These are phyloP conservation scores for Beauveria varroae DNA, from an alignment of 2,329 filamentous ascomycete genomes.

Conservation along the genomic window DNA sequence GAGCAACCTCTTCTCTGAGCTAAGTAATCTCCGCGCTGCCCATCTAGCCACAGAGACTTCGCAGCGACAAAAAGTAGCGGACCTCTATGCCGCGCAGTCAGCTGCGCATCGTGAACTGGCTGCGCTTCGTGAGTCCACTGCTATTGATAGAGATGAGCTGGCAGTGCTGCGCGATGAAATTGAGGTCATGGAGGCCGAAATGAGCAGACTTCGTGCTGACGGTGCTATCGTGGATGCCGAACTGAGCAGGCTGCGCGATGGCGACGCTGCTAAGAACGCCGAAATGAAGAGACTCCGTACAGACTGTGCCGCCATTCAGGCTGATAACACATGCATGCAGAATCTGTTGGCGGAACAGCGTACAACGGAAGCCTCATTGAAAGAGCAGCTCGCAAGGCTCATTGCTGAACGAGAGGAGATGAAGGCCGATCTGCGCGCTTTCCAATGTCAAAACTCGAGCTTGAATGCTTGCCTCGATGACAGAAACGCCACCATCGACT, in stretches of 20 bases:
- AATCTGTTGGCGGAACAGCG: neutral
- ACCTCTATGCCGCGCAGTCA: neutral
- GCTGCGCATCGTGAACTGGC: neutral
- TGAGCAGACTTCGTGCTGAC: neutral
- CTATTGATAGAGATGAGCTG: neutral
- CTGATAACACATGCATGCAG: neutral
- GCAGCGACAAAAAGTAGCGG: neutral
- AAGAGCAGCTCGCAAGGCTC: neutral
- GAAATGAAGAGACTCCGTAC: neutral
- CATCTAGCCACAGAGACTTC: neutral
- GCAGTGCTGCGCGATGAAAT: neutral
- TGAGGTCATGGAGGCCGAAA: neutral
- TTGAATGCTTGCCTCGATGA: neutral
- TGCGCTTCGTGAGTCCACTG: neutral
- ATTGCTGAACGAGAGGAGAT: neutral
- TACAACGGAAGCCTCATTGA: neutral
- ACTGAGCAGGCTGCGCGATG: neutral
- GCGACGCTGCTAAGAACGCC: neutral
- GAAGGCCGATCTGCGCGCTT: neutral
- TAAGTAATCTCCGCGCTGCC: neutral
- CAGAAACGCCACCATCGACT: neutral
- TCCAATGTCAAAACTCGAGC: neutral
- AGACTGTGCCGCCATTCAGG: neutral
- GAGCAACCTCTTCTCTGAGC: neutral
- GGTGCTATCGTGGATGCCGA: neutral